Evolutionary conservation across 164 flowering plant genomes (phyloP), one percentile per base, ranked within the genome.

Genomic region (Magnolia sinica): DNA sequence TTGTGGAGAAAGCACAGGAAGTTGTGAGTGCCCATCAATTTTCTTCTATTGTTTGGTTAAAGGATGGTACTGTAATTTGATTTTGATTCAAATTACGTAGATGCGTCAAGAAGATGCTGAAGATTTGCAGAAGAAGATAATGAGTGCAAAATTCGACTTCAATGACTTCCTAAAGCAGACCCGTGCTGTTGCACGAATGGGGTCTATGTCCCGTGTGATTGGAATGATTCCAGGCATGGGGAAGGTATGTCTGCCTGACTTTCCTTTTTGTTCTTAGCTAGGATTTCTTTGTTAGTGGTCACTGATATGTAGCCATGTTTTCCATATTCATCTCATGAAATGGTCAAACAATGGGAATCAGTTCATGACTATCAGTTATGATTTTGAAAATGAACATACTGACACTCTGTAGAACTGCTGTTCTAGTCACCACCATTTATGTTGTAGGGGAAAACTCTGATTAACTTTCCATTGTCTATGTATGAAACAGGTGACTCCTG

Each of bases 191-290:
- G 99, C 99, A 77, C 88, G 73, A 27, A 96, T 96, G 99, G 99
- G 98, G 81, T 91, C 99, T 68, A 86, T 96, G 95, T 86, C 87
- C 70, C 95, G 95, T 79, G 94, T 96, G 72, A 75, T 93, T 83
- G 99, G 99, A 76, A 96, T 96, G 99, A 93, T 96, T 75, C 99
- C 99, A 16, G 99, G 99, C 76, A 96, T 96, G 99, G 91, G 87
- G 49, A 95, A 92, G 97, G 99, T 95, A 88, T 73, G 72, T 37
- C 23, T 76, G 20, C 71, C 64, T 72, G 64, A 11, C 19, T 55
- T 55, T 74, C 31, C 10, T 8, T 73, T 27, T 59, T 22, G 27
- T 52, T 50, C 69, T 71, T 29, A 9, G 61, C 45, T 37, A 3
- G 10, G 31, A 52, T 24, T 23, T 31, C 18, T 59, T 73, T 27